phyloP scores from a whole-genome alignment of 1,284 basidiomycete species.

The Ceratobasidium sp. region DNA sequence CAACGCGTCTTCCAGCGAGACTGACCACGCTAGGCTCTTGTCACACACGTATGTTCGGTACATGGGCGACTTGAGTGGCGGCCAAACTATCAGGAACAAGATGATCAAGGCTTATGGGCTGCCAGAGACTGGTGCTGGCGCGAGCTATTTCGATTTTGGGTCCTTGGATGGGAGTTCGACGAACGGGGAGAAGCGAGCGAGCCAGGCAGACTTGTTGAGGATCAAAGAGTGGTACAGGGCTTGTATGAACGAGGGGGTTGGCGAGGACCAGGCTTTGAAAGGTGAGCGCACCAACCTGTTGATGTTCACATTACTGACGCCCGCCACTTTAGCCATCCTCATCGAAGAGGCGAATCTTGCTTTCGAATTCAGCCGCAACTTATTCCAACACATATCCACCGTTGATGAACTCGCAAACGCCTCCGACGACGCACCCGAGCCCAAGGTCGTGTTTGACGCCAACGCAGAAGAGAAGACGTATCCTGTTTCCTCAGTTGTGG shows the following conservation, averaged over 20 bases:
- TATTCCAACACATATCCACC: slow-evolving; percentile 60
- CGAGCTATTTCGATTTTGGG: slow-evolving; percentile 79
- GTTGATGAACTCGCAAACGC: slow-evolving; percentile 40
- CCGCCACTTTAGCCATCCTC: slow-evolving; percentile 56
- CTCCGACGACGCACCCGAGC: slow-evolving; percentile 49
- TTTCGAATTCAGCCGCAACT: slow-evolving; percentile 73
- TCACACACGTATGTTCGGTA: slow-evolving; percentile 87
- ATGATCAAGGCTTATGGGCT: slow-evolving; percentile 75
- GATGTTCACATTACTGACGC: slow-evolving; percentile 46
- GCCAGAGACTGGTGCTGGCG: slow-evolving; percentile 59
- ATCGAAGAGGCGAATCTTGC: slow-evolving; percentile 74
- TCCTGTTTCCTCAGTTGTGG: slow-evolving; percentile 58
- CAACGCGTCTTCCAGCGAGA: slow-evolving; percentile 61
- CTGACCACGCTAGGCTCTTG: slow-evolving; percentile 61
- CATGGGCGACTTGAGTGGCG: slow-evolving; percentile 86
- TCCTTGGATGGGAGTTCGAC: slow-evolving; percentile 59
- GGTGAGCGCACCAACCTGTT: slow-evolving; percentile 56
- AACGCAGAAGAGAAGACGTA: slow-evolving; percentile 49
- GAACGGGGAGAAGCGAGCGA: slow-evolving; percentile 52
- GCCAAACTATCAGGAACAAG: slow-evolving; percentile 75
- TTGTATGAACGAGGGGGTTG: slow-evolving; percentile 76
- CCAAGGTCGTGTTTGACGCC: slow-evolving; percentile 48
- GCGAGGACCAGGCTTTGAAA: slow-evolving; percentile 65
- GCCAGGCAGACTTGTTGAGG: slow-evolving; percentile 69
- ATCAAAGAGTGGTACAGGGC: slow-evolving; percentile 82